Evolutionary conservation across 2,329 filamentous ascomycete species (phyloP), one percentile per base, ranked within the genome.

Genomic region (Thelonectria discophora): DNA sequence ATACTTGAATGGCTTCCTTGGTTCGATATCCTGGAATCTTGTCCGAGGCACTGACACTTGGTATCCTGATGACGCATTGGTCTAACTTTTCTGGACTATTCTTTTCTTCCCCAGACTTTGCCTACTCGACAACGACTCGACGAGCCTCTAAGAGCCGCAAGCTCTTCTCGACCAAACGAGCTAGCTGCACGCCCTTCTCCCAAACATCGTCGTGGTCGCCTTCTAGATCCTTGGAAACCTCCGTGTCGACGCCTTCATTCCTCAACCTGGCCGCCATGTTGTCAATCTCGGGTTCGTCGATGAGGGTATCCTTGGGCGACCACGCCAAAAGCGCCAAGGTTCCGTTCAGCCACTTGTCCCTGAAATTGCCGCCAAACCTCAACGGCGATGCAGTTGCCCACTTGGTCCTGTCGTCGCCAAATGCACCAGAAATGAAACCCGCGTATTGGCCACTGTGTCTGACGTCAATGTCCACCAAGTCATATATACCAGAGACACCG

Each of bases 201-300:
- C 88, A 90, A 3, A 90, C 78, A 65, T 84, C 82, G 74, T 91
- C 85, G 74, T 93, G 90, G 39, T 79, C 79, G 5, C 86, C 89
- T 9, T 73, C 75, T 53, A 88, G 71, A 67, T 86, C 81, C 64
- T 74, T 79, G 34, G 75, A 52, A 34, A 74, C 65, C 5, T 67
- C 62, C 13, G 72, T 62, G 11, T 64, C 56, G 50, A 82, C 61
- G 75, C 75, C 73, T 75, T 79, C 74, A 34, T 75, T 70, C 40
- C 30, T 62, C 32, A 90, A 74, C 53, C 78, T 77, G 62, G 72
- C 71, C 56, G 81, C 78, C 84, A 91, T 88, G 15, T 75, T 77
- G 42, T 86, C 83, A 39, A 83, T 80, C 78, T 92, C 89, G 46
- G 82, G 80, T 74, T 80, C 79, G 65, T 85, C 83, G n/a, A 86